A percentile compares a stretch with the other conserved stretches of the same genome.
Evolutionary conservation across 345 rosid species (phyloP).

Genomic region (Acer yangbiense): DNA sequence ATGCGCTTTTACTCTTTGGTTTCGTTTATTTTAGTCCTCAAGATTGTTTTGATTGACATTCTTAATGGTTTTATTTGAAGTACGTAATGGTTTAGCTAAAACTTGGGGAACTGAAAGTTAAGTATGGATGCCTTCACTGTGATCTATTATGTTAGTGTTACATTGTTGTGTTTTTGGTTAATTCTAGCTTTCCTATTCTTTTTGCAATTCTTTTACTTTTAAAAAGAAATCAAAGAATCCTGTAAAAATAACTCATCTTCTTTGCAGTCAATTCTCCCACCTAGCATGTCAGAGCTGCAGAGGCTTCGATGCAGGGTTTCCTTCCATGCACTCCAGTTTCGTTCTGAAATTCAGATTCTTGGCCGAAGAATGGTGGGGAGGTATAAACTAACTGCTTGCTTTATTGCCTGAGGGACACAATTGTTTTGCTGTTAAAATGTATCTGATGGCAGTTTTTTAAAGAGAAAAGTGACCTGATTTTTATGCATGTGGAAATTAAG

Average conservation of each 20-base stretch:
- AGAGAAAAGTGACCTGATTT: neutral
- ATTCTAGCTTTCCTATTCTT: neutral
- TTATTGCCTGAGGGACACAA: constrained; percentile 8
- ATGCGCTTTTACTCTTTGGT: neutral
- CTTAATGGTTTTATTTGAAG: neutral
- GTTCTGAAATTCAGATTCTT: constrained; percentile 74
- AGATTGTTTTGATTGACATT: constrained; percentile 2
- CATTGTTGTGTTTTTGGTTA: neutral
- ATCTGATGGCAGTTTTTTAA: neutral
- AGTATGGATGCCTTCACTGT: neutral
- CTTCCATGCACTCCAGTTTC: constrained; percentile 94
- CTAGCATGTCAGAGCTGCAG: constrained; percentile 80
- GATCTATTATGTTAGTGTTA: neutral
- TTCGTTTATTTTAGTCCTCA: neutral
- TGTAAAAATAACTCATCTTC: constrained; percentile 25
- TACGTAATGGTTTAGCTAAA: neutral
- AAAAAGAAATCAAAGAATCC: neutral
- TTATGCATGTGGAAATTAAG: neutral
- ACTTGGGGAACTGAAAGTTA: neutral
- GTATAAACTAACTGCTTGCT: constrained; percentile 35
- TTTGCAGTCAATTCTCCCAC: constrained; percentile 79
- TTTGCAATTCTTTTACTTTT: neutral
- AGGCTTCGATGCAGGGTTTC: constrained; percentile 97
- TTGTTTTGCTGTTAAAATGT: constrained; percentile 8
- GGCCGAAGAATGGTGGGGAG: constrained; percentile 86